Evolutionary conservation across 257 asterid species (phyloP).

Genomic region (Ilex asprella): DNA sequence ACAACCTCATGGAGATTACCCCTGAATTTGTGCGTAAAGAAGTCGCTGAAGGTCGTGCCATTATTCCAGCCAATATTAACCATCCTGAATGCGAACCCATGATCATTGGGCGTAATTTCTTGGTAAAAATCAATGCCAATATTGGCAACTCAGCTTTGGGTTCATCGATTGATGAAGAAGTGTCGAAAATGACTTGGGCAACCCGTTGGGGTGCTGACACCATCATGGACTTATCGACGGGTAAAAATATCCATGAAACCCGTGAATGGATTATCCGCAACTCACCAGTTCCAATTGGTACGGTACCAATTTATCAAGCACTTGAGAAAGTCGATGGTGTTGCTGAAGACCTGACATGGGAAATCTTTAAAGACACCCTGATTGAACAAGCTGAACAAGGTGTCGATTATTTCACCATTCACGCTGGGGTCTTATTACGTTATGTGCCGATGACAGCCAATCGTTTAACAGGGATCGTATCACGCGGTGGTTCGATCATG

Average conservation of each 20-base stretch:
- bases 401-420: neutral
- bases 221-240: neutral
- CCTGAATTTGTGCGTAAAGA: neutral
- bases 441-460: neutral
- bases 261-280: neutral
- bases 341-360: neutral
- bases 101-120: neutral
- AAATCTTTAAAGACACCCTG: neutral
- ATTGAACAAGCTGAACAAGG: neutral
- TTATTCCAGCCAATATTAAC: neutral
- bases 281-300: neutral
- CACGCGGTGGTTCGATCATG: slow-evolving; percentile 2
- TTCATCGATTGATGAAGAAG: neutral
- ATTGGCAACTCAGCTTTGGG: neutral
- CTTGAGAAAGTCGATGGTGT: neutral
- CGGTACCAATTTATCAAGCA: neutral
- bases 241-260: neutral
- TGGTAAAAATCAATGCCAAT: neutral
- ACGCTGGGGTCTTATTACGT: neutral
- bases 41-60: neutral
- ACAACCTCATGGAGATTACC: neutral
- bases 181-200: neutral
- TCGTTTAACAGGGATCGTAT: neutral
- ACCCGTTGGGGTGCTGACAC: neutral
- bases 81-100: neutral